Percentiles rank a stretch among this genome's conserved stretches.
Conservation (phyloP, 2,329 filamentous ascomycete genomes). For the Coniella vitis region DNA sequence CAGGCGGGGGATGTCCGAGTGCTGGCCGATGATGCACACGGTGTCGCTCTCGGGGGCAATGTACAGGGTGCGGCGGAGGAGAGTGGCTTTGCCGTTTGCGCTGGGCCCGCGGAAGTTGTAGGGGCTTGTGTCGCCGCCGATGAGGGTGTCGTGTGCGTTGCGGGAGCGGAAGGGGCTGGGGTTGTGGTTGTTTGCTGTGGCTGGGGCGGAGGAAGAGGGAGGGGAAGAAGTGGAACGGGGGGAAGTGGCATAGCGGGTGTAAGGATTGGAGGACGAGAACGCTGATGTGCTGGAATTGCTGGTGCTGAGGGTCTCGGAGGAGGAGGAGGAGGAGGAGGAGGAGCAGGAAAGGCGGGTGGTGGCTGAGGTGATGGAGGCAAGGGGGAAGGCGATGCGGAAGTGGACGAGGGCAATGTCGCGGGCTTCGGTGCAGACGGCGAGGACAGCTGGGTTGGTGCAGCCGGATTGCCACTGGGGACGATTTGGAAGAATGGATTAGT, state of each 20-base stretch:
- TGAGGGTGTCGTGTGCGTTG: neutral
- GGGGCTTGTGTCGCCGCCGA: constrained; percentile 16
- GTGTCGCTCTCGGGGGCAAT: constrained; percentile 26
- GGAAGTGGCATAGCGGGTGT: neutral
- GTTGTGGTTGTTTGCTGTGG: neutral
- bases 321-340: no score
- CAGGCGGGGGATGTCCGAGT: constrained; percentile 21
- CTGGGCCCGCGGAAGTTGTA: constrained; percentile 10
- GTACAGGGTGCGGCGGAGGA: constrained; percentile 22
- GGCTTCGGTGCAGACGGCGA: constrained; percentile 27
- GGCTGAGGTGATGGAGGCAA: constrained; percentile 14
- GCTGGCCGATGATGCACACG: constrained; percentile 26
- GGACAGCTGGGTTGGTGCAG: constrained; percentile 26
- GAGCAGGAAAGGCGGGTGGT: no score
- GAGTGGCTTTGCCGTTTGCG: neutral
- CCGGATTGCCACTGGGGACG: constrained; percentile 24
- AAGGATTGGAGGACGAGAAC: neutral
- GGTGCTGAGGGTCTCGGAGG: no score
- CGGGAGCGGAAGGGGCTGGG: neutral
- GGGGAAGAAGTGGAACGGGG: no score
- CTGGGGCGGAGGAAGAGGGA: no score
- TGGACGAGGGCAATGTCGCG: constrained; percentile 24
- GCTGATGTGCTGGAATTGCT: no score
- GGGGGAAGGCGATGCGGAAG: constrained; percentile 26
- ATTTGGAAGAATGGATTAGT: neutral